Base-by-base conservation (phyloP, 2,329 filamentous ascomycete genomes). In the Calonectria naviculata region DNA sequence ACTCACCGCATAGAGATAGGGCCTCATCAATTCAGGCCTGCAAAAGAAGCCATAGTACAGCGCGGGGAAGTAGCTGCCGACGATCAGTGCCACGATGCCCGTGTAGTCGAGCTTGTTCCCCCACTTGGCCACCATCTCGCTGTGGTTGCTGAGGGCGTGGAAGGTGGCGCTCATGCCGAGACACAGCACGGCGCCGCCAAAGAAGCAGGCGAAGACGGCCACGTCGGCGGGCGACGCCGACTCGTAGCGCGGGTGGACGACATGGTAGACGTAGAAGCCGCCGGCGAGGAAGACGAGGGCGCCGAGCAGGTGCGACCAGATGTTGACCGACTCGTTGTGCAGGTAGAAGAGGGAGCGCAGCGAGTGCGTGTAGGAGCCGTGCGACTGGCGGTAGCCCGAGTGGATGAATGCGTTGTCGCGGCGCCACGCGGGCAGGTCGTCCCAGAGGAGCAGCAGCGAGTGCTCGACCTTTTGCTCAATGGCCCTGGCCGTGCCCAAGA, bases 61-160 rank as follows among this genome's bases (percentile, higher is more conserved):
- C 61, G 94, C 93, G 2, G 97, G 95, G 54, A 98, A 90, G 80
- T 96, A 98, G 81, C 93, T 96, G 8, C 97, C 97, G 75, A 96
- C 94, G 70, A 98, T 98, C 75, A 99, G 85, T 60, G 92, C 90
- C 34, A 98, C 94, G 76, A 99, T 99, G 8, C 97, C 97, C 6
- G 96, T 90, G 81, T 99, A 98, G 81, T 99, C 97, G 68, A 98
- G 85, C 82, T 97, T 94, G 81, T 98, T 98, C 13, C 95, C 95
- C 86, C 95, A 94, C 72, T 90, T 92, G 2, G 93, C 92, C 17
- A 98, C 94, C 2, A 84, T 83, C 42, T 91, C 90, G 21, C 94
- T 97, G 82, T 99, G 97, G 75, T 98, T 98, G 26, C 89, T 91
- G 58, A 98, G 89, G 2, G 94, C 89, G 81, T 99, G 97, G 81